phyloP scores from a whole-genome alignment of 495 filamentous ascomycete species.

The Talaromyces trachyspermus region DNA sequence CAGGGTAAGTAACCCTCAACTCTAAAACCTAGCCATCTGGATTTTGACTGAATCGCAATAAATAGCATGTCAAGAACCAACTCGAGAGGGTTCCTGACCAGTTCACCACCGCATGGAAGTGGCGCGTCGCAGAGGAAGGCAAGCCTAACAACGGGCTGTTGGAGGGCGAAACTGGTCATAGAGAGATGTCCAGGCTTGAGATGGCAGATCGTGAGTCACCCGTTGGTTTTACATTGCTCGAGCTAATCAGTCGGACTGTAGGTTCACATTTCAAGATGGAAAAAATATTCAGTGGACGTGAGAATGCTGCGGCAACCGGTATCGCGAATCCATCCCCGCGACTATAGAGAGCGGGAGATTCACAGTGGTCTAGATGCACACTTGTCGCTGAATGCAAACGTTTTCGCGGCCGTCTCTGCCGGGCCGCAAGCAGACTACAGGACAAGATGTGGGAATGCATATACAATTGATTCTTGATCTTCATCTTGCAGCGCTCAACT shows the following conservation, averaged over 20 bases:
- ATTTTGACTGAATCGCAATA: neutral
- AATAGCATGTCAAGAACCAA: constrained; percentile 16
- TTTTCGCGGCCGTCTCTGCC: neutral
- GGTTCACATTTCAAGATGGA: neutral
- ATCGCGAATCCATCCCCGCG: neutral
- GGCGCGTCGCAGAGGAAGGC: constrained; percentile 11
- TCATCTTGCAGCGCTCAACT: neutral
- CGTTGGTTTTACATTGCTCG: neutral
- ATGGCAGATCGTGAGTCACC: constrained; percentile 11
- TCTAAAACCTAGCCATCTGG: neutral
- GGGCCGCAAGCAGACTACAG: neutral
- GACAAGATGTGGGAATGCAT: neutral
- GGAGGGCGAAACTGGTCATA: constrained; percentile 13
- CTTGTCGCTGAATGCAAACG: neutral
- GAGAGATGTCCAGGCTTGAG: constrained; percentile 14
- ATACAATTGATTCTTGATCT: neutral
- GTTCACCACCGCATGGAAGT: constrained; percentile 15
- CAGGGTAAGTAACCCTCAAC: constrained; percentile 7
- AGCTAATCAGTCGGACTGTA: neutral
- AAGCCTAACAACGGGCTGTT: constrained; percentile 13
- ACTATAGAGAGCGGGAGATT: neutral
- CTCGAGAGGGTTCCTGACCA: constrained; percentile 11
- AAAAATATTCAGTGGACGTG: neutral
- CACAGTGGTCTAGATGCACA: neutral
- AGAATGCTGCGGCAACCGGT: neutral